phyloP scores from a whole-genome alignment of 2,329 filamentous ascomycete species.

The Fusarium papillatum region DNA sequence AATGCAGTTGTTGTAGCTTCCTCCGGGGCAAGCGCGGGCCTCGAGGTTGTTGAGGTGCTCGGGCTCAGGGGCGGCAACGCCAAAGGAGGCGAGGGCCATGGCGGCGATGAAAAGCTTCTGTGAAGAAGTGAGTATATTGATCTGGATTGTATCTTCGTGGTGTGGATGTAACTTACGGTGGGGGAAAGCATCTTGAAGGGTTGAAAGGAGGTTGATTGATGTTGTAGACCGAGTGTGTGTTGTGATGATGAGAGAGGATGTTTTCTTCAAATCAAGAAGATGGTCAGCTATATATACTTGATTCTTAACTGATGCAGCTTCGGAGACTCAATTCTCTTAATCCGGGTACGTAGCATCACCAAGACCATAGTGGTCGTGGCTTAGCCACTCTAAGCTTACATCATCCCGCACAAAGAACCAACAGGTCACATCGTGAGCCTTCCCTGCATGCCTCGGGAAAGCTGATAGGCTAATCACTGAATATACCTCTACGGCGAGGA shows the following conservation, averaged over 20 bases:
- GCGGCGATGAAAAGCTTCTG: conserved; percentile 1
- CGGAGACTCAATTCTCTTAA: neutral
- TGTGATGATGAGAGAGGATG: neutral
- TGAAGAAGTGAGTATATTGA: neutral
- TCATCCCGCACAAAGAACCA: neutral
- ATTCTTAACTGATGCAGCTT: neutral
- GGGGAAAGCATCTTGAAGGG: conserved; percentile 1
- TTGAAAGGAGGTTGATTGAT: neutral
- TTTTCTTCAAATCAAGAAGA: neutral
- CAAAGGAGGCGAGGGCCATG: neutral
- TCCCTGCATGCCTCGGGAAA: neutral
- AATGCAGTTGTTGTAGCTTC: conserved; percentile 1
- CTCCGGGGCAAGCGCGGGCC: conserved; percentile 1
- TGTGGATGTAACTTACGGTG: neutral
- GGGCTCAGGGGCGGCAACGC: neutral
- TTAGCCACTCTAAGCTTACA: neutral
- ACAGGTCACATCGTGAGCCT: neutral
- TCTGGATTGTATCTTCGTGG: too few relatives aligned
- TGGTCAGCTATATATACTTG: neutral
- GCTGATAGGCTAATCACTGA: neutral
- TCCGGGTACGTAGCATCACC: neutral
- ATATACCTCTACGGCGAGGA: neutral
- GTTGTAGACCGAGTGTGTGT: neutral
- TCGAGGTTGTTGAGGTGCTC: neutral
- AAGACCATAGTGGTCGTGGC: neutral